phyloP scores from a whole-genome alignment of 805 yeast species.

The Pichia occidentalis region DNA sequence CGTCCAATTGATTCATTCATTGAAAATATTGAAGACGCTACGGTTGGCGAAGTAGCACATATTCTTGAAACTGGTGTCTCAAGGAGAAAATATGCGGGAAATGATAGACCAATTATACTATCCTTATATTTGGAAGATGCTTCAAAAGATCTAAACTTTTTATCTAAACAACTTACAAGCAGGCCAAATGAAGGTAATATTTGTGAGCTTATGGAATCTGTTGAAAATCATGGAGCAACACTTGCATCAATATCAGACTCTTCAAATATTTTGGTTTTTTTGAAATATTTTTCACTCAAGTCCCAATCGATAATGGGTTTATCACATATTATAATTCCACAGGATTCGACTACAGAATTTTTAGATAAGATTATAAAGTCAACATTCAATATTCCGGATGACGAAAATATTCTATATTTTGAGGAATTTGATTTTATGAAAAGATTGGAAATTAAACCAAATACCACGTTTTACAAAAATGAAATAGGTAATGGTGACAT shows the following conservation, averaged over 20 bases:
- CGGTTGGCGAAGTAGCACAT: conserved; percentile 48
- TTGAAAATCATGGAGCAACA: conserved; percentile 12
- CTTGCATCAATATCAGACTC: conserved; percentile 20
- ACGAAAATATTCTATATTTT: conserved; percentile 31
- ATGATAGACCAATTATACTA: conserved; percentile 38
- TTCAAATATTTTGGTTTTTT: conserved; percentile 35
- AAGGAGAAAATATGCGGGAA: conserved; percentile 28
- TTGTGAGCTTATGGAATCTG: conserved; percentile 8
- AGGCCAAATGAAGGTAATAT: conserved; percentile 5
- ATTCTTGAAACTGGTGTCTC: conserved; percentile 24
- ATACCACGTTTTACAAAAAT: conserved; percentile 42
- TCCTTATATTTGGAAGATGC: conserved; percentile 64
- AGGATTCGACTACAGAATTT: conserved; percentile 38
- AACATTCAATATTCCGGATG: conserved; percentile 34
- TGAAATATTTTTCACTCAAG: conserved; percentile 62
- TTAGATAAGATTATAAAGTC: conserved; percentile 36
- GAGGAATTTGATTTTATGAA: conserved; percentile 59
- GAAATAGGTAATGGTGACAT: conserved; percentile 70
- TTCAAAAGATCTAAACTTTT: conserved; percentile 33
- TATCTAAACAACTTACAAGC: conserved; percentile 23
- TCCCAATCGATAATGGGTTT: conserved; percentile 56
- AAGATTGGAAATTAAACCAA: conserved; percentile 38
- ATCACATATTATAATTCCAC: conserved; percentile 49
- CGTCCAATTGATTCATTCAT: conserved; percentile 29
- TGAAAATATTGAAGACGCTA: conserved; percentile 24